Evolutionary conservation across 257 asterid species (phyloP).

Genomic region (Leonotis leonurus): DNA sequence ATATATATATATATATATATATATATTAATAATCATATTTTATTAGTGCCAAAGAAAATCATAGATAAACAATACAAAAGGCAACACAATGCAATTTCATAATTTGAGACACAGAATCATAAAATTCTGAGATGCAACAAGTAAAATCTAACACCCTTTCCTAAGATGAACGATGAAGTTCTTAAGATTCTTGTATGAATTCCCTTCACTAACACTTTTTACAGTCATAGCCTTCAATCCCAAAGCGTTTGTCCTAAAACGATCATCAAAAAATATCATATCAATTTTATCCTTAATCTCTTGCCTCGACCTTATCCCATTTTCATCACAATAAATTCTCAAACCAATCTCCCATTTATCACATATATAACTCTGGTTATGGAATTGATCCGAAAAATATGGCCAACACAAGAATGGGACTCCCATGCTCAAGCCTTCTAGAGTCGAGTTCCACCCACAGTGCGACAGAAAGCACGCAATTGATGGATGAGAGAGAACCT

Average conservation of each 20-base stretch:
- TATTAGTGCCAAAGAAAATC: too few relatives aligned
- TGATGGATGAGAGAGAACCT: conserved; percentile 29
- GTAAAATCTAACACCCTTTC: not conserved
- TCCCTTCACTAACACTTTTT: conserved; percentile 24
- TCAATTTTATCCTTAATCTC: conserved; percentile 34
- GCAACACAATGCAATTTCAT: too few relatives aligned
- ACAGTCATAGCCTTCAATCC: conserved; percentile 20
- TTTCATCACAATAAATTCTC: conserved; percentile 23
- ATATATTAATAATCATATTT: too few relatives aligned
- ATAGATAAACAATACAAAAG: too few relatives aligned
- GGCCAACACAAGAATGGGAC: conserved; percentile 46
- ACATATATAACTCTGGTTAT: conserved; percentile 29
- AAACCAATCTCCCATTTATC: conserved; percentile 38
- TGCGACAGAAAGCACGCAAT: conserved; percentile 34
- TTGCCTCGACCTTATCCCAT: conserved; percentile 23
- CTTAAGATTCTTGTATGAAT: conserved; percentile 26
- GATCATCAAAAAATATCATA: conserved; percentile 3
- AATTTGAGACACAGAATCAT: too few relatives aligned
- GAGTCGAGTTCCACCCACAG: conserved; percentile 43
- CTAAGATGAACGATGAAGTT: conserved; percentile 21
- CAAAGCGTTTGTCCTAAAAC: conserved; percentile 28
- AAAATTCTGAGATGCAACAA: not conserved
- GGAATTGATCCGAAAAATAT: conserved; percentile 28
- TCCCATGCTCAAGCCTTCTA: conserved; percentile 28
- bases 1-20: too few relatives aligned